These are phyloP conservation scores for Pestalotiopsis sp. DNA, from an alignment of 2,329 filamentous ascomycete species.

Conservation along the genomic window DNA sequence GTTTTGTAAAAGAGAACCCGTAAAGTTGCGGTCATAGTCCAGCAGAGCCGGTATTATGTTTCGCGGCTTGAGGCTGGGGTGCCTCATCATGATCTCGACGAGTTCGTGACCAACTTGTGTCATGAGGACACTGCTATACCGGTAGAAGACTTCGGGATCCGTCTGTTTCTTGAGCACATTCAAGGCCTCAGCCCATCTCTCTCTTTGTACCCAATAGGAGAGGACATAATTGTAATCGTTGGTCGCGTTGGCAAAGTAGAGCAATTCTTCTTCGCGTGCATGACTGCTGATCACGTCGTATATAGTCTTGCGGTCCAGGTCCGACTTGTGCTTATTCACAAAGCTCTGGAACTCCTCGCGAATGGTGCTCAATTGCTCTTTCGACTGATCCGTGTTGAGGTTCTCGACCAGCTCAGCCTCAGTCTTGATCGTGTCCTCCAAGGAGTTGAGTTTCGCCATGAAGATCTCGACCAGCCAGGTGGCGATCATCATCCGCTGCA, in stretches of 20 bases:
- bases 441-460: constrained; percentile 93
- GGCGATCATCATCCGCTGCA: constrained; percentile 95
- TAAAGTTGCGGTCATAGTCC: constrained; percentile 83
- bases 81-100: constrained; percentile 94
- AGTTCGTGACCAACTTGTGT: constrained; percentile 80
- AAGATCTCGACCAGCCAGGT: constrained; percentile 95
- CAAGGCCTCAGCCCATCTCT: constrained; percentile 86
- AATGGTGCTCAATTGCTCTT: constrained; percentile 69
- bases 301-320: constrained; percentile 86
- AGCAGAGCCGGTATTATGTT: constrained; percentile 90
- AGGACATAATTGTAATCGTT: constrained; percentile 95
- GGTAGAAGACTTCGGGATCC: constrained; percentile 90
- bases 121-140: constrained; percentile 97
- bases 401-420: constrained; percentile 78
- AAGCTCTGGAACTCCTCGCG: constrained; percentile 87
- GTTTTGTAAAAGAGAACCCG: constrained; percentile 70
- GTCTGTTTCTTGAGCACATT: constrained; percentile 90
- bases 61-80: constrained; percentile 79
- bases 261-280: constrained; percentile 86
- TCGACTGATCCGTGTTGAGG: constrained; percentile 68
- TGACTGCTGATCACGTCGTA: constrained; percentile 97
- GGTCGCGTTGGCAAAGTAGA: constrained; percentile 85
- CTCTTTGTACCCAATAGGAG: constrained; percentile 95
- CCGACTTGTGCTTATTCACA: constrained; percentile 77
- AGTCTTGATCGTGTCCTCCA: constrained; percentile 92